Evolutionary conservation across 768 basidiomycete species (phyloP).

Genomic region (Rhodotorula kratochvilovae): DNA sequence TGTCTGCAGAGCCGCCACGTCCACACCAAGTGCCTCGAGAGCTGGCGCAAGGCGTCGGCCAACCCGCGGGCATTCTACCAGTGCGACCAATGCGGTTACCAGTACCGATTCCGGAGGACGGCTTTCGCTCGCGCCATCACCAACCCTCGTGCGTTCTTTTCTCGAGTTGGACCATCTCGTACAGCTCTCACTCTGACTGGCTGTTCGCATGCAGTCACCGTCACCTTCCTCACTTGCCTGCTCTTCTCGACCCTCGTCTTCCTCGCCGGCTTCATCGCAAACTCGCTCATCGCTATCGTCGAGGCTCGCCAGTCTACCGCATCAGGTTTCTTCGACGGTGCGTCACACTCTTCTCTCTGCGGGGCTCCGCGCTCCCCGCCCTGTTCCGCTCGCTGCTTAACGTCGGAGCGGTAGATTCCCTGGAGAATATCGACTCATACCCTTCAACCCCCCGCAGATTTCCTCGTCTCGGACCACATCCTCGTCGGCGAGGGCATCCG

Average conservation of each 20-base stretch:
- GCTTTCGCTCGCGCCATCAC: slow-evolving; percentile 3
- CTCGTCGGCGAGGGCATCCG: slow-evolving; percentile 33
- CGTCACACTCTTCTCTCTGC: not conserved
- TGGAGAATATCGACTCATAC: too few relatives aligned
- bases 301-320: not conserved
- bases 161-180: too few relatives aligned
- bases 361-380: too few relatives aligned
- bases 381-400: not conserved
- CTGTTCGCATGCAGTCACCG: not conserved
- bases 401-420: too few relatives aligned
- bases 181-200: too few relatives aligned
- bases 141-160: not conserved
- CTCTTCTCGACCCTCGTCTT: slow-evolving; percentile 18
- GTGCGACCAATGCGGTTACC: slow-evolving; percentile 5
- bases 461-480: slow-evolving; percentile 31
- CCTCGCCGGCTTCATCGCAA: slow-evolving; percentile 32
- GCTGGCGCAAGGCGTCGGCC: slow-evolving; percentile 20
- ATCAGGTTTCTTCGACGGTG: slow-evolving; percentile 1
- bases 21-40: slow-evolving; percentile 15
- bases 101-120: slow-evolving; percentile 19
- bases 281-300: slow-evolving; percentile 23
- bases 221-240: slow-evolving; percentile 5
- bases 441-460: not conserved
- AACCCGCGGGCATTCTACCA: slow-evolving; percentile 12
- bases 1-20: slow-evolving; percentile 17